A percentile compares a stretch with the other conserved stretches of the same genome.
phyloP scores from a whole-genome alignment of 108 stramenopile genomes.

The Cyclotella choctawhatcheeana region DNA sequence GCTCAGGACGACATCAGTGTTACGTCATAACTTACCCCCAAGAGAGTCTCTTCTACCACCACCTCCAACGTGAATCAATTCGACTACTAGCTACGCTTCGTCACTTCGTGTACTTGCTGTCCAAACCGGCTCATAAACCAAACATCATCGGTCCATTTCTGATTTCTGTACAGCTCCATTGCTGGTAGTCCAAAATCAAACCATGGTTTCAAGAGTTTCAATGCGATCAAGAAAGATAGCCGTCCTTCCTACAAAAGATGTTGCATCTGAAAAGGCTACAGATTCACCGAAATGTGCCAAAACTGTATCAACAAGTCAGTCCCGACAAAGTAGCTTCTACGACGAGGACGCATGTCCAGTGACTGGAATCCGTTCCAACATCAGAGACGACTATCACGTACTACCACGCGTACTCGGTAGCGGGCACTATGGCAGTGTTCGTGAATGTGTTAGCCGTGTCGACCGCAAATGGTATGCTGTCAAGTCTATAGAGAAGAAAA shows the following conservation, averaged over 20 bases:
- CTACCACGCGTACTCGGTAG: conserved; percentile 8
- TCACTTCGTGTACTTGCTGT: too few relatives aligned
- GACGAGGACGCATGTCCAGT: neutral
- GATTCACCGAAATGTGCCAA: neutral
- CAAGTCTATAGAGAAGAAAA: conserved; percentile 59
- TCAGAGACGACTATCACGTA: conserved; percentile 13
- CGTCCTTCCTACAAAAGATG: neutral
- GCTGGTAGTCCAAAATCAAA: neutral
- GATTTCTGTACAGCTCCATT: neutral
- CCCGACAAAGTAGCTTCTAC: neutral
- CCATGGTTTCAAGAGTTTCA: neutral
- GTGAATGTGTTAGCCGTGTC: conserved; percentile 32
- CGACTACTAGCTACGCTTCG: too few relatives aligned
- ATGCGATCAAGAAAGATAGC: neutral
- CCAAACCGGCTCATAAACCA: neutral
- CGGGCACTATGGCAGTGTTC: conserved; percentile 26
- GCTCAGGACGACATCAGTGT: too few relatives aligned
- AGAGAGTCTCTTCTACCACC: too few relatives aligned
- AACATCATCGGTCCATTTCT: neutral
- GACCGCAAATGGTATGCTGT: conserved; percentile 52
- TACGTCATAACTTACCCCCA: too few relatives aligned
- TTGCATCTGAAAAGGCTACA: neutral
- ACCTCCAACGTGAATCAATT: too few relatives aligned
- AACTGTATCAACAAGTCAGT: neutral
- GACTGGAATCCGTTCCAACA: neutral